These are phyloP conservation scores for Scytalidium sp. DNA, from an alignment of 2,329 filamentous ascomycete species.

Conservation along the genomic window DNA sequence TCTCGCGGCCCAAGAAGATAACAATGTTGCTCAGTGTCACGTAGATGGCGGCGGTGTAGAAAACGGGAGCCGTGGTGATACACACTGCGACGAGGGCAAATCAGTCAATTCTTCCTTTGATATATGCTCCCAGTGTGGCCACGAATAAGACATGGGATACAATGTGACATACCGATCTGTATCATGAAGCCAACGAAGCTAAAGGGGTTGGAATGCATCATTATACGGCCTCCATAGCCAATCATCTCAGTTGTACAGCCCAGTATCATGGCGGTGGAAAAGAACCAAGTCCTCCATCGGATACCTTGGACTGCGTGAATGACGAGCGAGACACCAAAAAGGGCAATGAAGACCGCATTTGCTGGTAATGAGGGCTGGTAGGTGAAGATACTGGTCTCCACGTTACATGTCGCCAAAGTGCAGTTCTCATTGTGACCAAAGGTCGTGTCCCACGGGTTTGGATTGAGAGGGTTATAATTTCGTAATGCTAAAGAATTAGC, in stretches of 20 bases:
- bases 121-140: no score
- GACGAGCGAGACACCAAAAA: slow-evolving; percentile 42
- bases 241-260: slow-evolving; percentile 50
- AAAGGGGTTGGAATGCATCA: slow-evolving; percentile 53
- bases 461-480: no score
- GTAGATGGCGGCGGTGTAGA: slow-evolving; percentile 61
- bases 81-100: slow-evolving; percentile 46
- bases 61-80: slow-evolving; percentile 37
- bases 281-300: slow-evolving; percentile 51
- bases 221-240: slow-evolving; percentile 54
- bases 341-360: slow-evolving; percentile 51
- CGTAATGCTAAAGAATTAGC: no score
- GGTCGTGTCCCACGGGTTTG: no score
- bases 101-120: no score
- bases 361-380: slow-evolving; percentile 54
- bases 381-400: slow-evolving; percentile 32
- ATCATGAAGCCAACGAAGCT: slow-evolving; percentile 50
- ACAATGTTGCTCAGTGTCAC: slow-evolving; percentile 61
- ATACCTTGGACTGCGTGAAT: slow-evolving; percentile 40
- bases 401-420: slow-evolving; percentile 30
- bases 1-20: no score
- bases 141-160: neutral
- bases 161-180: slow-evolving; percentile 52
- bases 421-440: slow-evolving; percentile 13
- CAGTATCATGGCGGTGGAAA: slow-evolving; percentile 41